Evolutionary conservation across 768 basidiomycete genomes (phyloP).

Genomic region (Floccularia luteovirens): DNA sequence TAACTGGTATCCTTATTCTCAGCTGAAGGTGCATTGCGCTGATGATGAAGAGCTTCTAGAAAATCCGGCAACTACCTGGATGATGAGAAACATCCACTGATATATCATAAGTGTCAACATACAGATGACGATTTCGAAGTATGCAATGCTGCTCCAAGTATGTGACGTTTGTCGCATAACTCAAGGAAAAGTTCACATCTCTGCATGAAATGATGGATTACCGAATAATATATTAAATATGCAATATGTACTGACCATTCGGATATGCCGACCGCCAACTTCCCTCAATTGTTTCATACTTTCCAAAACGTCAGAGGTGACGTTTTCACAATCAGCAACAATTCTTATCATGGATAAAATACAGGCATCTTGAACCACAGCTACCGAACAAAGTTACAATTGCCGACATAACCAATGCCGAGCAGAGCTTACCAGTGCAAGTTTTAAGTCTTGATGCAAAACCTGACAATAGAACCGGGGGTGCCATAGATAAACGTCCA

Average conservation of each 20-base stretch:
- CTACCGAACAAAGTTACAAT: conserved; percentile 25
- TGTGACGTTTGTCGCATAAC: conserved; percentile 33
- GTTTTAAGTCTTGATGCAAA: conserved; percentile 13
- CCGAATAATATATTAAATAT: conserved; percentile 1
- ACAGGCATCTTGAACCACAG: conserved; percentile 65
- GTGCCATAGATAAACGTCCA: conserved; percentile 9
- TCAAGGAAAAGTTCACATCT: conserved; percentile 64
- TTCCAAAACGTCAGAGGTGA: conserved; percentile 36
- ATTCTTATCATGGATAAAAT: conserved; percentile 67
- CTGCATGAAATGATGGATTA: conserved; percentile 25
- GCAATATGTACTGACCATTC: conserved; percentile 31
- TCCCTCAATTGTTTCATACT: conserved; percentile 35
- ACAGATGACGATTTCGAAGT: conserved; percentile 52
- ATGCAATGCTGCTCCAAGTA: conserved; percentile 38
- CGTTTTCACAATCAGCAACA: conserved; percentile 46
- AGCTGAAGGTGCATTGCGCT: conserved; percentile 7
- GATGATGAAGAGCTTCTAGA: conserved; percentile 38
- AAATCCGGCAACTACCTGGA: conserved; percentile 64
- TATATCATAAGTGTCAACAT: conserved; percentile 12
- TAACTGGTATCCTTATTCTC: no score
- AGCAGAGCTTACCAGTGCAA: conserved; percentile 10
- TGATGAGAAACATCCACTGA: conserved; percentile 1
- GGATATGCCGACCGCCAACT: conserved; percentile 45
- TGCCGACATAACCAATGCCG: background rate
- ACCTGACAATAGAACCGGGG: conserved; percentile 7